Percentiles rank a stretch among this genome's conserved stretches.
Conservation (phyloP, 2,329 filamentous ascomycete species). For the Macrophomina tecta region DNA sequence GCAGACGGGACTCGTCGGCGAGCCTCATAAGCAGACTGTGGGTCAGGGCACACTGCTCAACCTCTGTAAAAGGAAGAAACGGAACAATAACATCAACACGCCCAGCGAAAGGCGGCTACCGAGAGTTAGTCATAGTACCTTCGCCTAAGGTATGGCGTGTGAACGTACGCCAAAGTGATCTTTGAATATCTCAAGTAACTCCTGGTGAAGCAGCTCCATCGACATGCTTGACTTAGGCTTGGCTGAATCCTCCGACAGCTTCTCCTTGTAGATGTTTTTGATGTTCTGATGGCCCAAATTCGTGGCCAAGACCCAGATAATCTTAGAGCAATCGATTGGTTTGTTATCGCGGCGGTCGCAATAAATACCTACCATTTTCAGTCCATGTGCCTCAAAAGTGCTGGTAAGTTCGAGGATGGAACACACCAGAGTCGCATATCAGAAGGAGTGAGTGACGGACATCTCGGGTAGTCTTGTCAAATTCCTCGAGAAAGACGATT, state of each 20-base stretch:
- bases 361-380: conserved; percentile 38
- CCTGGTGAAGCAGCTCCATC: conserved; percentile 34
- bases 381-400: neutral
- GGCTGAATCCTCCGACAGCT: conserved; percentile 34
- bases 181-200: conserved; percentile 36
- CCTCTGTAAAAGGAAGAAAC: conserved; percentile 50
- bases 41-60: conserved; percentile 50
- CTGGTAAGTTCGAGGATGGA: neutral
- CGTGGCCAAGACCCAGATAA: conserved; percentile 58
- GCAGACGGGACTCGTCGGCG: conserved; percentile 34
- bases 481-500: conserved; percentile 60
- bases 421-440: conserved; percentile 51
- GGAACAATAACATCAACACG: conserved; percentile 51
- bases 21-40: conserved; percentile 52
- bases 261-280: conserved; percentile 45
- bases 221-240: conserved; percentile 29
- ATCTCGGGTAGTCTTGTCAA: conserved; percentile 54
- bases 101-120: conserved; percentile 48
- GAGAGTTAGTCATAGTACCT: neutral
- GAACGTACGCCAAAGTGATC: conserved; percentile 30
- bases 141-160: neutral
- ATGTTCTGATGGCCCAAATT: conserved; percentile 52
- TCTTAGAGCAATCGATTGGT: conserved; percentile 51
- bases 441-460: conserved; percentile 53
- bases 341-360: conserved; percentile 46